A percentile compares a stretch with the other conserved stretches of the same genome.
These are phyloP conservation scores for Aschersonia sp. DNA, from an alignment of 2,329 filamentous ascomycete genomes.

Conservation along the genomic window DNA sequence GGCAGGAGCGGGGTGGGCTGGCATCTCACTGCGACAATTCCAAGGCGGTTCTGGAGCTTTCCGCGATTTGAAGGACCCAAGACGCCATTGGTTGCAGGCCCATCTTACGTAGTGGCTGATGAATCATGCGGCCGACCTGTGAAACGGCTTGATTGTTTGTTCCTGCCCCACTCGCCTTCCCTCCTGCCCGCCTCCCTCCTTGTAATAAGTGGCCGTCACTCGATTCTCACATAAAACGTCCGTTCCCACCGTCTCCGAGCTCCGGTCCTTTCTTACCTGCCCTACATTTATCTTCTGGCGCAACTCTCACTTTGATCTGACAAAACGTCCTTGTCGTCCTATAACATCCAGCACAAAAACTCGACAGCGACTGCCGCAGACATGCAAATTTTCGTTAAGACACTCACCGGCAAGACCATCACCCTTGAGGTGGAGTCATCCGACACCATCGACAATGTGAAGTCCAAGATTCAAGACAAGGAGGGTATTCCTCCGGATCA, in stretches of 20 bases:
- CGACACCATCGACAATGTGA: constrained; percentile 94
- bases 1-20: not conserved
- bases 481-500: constrained; percentile 95
- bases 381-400: constrained; percentile 10
- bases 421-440: constrained; percentile 63
- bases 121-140: constrained; percentile 17
- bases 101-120: constrained; percentile 13
- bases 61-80: constrained; percentile 8
- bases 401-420: constrained; percentile 54
- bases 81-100: constrained; percentile 5
- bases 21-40: not conserved
- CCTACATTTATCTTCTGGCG: no score
- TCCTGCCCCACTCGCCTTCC: constrained; percentile 13
- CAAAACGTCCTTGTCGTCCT: no score
- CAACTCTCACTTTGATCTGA: no score
- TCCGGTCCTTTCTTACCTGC: no score
- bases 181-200: constrained; percentile 1
- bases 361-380: constrained; percentile 3
- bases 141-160: constrained; percentile 6
- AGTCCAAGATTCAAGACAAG: constrained; percentile 97
- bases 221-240: no score
- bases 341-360: no score
- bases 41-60: constrained; percentile 23
- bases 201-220: no score
- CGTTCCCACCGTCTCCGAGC: no score